Conservation (phyloP, 2,329 filamentous ascomycete genomes). For the Botrytis pseudocinerea region DNA sequence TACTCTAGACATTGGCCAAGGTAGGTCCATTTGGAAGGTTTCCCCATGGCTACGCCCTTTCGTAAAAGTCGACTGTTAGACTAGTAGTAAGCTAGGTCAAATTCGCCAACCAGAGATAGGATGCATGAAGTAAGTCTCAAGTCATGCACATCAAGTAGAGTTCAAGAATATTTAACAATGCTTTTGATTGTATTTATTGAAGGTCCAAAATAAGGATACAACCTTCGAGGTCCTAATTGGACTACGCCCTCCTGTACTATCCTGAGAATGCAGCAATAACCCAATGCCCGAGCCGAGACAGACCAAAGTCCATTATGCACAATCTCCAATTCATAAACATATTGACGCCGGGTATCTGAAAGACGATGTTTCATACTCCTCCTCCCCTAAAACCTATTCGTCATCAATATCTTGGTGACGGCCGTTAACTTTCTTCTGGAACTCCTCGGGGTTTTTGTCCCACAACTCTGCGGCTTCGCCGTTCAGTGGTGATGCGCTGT, state of each 20-base stretch:
- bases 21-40: background rate
- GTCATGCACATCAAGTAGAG: background rate
- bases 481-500: slow-evolving; percentile 87
- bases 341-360: slow-evolving; percentile 22
- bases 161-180: background rate
- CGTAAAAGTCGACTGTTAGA: background rate
- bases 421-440: slow-evolving; percentile 72
- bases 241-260: slow-evolving; percentile 9
- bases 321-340: slow-evolving; percentile 21
- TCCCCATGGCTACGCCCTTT: background rate
- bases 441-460: slow-evolving; percentile 85
- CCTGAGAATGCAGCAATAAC: slow-evolving; percentile 12
- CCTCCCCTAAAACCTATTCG: slow-evolving; percentile 43
- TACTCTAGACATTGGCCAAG: background rate
- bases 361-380: slow-evolving; percentile 12
- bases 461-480: slow-evolving; percentile 95
- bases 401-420: slow-evolving; percentile 66
- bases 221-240: background rate
- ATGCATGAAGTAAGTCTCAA: background rate
- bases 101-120: background rate
- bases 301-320: slow-evolving; percentile 8
- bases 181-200: background rate
- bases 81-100: background rate
- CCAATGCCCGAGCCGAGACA: slow-evolving; percentile 2
- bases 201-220: slow-evolving; percentile 13